phyloP scores from a whole-genome alignment of 2,329 filamentous ascomycete genomes.

The Fusarium sp. region DNA sequence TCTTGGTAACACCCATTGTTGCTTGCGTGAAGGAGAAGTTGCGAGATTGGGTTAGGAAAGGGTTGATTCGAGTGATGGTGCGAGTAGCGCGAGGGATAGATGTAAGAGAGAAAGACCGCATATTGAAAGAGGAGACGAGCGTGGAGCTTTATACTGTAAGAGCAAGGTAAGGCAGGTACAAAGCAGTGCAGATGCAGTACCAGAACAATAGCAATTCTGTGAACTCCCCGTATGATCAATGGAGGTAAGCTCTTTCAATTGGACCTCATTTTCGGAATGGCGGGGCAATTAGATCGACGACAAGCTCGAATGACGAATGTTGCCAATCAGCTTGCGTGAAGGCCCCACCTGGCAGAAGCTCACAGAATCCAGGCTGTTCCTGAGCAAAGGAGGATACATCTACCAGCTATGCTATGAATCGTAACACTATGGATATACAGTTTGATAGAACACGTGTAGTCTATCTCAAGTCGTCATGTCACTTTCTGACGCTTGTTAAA shows the following conservation, averaged over 20 bases:
- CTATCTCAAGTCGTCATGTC: background rate
- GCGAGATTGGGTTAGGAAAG: slow-evolving; percentile 38
- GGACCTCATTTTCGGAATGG: slow-evolving; percentile 42
- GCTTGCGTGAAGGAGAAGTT: slow-evolving; percentile 44
- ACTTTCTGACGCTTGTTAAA: slow-evolving; percentile 6
- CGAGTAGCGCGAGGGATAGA: slow-evolving; percentile 37
- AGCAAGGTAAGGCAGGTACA: slow-evolving; percentile 26
- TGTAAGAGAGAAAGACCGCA: slow-evolving; percentile 44
- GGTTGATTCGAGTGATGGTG: slow-evolving; percentile 39
- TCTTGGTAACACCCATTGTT: slow-evolving; percentile 83
- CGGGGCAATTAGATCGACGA: slow-evolving; percentile 50
- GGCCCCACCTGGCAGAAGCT: slow-evolving; percentile 49
- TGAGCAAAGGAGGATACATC: slow-evolving; percentile 25
- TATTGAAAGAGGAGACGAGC: slow-evolving; percentile 33
- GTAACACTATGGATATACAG: slow-evolving; percentile 7
- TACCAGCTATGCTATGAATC: slow-evolving; percentile 1
- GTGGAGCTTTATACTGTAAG: slow-evolving; percentile 41
- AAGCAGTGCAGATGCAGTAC: slow-evolving; percentile 32
- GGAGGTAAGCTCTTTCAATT: slow-evolving; percentile 43
- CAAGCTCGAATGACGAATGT: slow-evolving; percentile 39
- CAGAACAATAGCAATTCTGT: slow-evolving; percentile 37
- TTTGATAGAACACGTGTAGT: slow-evolving; percentile 16
- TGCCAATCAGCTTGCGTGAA: slow-evolving; percentile 43
- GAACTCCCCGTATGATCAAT: slow-evolving; percentile 44
- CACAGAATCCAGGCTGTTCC: slow-evolving; percentile 35